These are phyloP conservation scores for Chlorella sp. DNA, from an alignment of 139 green algal genomes.

Conservation along the genomic window DNA sequence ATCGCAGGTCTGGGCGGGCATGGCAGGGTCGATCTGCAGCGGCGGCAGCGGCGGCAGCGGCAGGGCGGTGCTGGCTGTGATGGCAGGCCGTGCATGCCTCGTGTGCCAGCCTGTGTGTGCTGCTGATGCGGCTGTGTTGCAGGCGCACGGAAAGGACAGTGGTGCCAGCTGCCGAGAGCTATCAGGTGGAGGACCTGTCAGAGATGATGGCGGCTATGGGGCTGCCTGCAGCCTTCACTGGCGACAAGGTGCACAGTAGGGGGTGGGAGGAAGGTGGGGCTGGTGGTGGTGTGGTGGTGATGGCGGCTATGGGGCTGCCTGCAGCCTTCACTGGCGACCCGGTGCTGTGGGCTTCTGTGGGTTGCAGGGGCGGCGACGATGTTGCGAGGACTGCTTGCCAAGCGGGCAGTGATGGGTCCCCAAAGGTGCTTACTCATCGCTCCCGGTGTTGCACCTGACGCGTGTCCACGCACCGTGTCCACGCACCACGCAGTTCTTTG, in stretches of 20 bases:
- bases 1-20: too few species aligned
- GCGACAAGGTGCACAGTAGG: conserved; percentile 1
- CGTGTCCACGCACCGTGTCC: not conserved
- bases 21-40: too few species aligned
- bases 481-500: not conserved
- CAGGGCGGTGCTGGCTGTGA: too few species aligned
- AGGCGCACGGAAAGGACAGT: not conserved
- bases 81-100: too few species aligned
- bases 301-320: conserved; percentile 1
- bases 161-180: not conserved
- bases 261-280: too few species aligned
- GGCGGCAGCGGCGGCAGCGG: too few species aligned
- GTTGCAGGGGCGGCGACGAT: too few species aligned
- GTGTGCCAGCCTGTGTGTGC: not conserved
- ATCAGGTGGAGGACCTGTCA: not conserved
- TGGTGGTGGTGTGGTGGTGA: too few species aligned
- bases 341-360: too few species aligned
- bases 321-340: not conserved
- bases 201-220: not conserved
- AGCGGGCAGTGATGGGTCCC: too few species aligned
- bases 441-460: not conserved
- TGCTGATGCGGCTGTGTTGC: not conserved
- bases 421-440: not conserved
- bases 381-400: too few species aligned
- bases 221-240: not conserved